A percentile compares a stretch with the other conserved stretches of the same genome.
These are phyloP conservation scores for Recurvomyces mirabilis DNA, from an alignment of 495 filamentous ascomycete species.

Conservation along the genomic window DNA sequence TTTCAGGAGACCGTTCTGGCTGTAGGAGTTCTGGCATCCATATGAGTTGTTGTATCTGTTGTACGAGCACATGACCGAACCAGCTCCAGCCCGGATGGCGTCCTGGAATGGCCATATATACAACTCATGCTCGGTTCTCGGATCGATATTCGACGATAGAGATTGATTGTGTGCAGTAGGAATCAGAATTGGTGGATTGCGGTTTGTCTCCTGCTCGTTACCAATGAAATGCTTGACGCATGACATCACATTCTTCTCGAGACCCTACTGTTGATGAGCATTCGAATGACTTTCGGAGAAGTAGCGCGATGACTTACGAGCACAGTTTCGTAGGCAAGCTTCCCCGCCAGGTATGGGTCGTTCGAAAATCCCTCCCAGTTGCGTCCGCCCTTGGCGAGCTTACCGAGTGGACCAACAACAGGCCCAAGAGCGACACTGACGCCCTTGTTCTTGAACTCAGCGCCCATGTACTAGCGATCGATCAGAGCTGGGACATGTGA, in stretches of 20 bases:
- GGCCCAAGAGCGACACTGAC: slow-evolving; percentile 28
- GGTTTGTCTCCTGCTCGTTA: slow-evolving; percentile 17
- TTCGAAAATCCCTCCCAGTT: slow-evolving; percentile 37
- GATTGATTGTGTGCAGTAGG: slow-evolving; percentile 4
- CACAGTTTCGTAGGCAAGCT: slow-evolving; percentile 34
- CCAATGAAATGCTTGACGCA: slow-evolving; percentile 31
- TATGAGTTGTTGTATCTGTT: slow-evolving; percentile 17
- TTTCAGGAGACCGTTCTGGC: slow-evolving; percentile 20
- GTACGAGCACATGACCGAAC: slow-evolving; percentile 23
- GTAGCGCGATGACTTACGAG: background rate
- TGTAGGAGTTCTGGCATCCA: slow-evolving; percentile 19
- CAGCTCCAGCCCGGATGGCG: slow-evolving; percentile 17
- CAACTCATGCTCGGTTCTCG: slow-evolving; percentile 20
- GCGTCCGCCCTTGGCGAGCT: slow-evolving; percentile 41
- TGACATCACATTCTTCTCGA: slow-evolving; percentile 46
- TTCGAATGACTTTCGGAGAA: background rate
- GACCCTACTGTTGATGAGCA: slow-evolving; percentile 27
- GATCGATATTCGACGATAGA: slow-evolving; percentile 14
- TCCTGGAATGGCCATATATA: slow-evolving; percentile 23
- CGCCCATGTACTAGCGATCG: slow-evolving; percentile 18
- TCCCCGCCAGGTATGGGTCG: slow-evolving; percentile 38
- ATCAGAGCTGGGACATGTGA: slow-evolving; percentile 10
- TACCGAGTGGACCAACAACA: slow-evolving; percentile 47
- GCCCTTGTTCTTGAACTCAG: slow-evolving; percentile 24
- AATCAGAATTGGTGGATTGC: background rate